Evolutionary conservation across 768 basidiomycete genomes (phyloP).

Genomic region (Tulasnella sp.): DNA sequence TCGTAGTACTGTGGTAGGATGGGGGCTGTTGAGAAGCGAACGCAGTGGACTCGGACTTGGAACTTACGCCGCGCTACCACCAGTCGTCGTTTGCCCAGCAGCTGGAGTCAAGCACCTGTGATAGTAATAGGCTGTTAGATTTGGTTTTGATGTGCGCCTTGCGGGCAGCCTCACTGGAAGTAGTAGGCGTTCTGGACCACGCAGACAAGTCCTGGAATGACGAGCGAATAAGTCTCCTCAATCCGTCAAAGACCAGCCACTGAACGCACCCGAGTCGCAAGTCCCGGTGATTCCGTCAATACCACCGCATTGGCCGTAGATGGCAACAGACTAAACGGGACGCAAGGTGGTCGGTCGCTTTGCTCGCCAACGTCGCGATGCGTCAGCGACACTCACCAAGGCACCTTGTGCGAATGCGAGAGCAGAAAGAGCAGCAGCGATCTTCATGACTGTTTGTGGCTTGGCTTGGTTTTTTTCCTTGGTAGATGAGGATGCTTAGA

Average conservation of each 20-base stretch:
- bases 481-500: background rate
- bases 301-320: slow-evolving; percentile 9
- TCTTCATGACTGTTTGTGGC: background rate
- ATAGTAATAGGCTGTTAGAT: background rate
- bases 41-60: background rate
- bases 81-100: background rate
- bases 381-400: background rate
- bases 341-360: background rate
- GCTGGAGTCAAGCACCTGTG: background rate
- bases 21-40: background rate
- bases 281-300: slow-evolving; percentile 4
- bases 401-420: slow-evolving; percentile 5
- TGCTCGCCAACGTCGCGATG: background rate
- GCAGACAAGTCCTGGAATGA: background rate
- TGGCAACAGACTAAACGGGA: background rate
- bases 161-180: background rate
- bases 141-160: background rate
- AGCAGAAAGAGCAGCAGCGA: slow-evolving; percentile 14
- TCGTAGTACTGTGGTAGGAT: background rate
- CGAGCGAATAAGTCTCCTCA: background rate
- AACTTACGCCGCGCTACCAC: slow-evolving; percentile 10
- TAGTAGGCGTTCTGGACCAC: slow-evolving; percentile 16
- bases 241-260: background rate
- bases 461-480: background rate
- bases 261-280: background rate